Evolutionary conservation across 371 early-diverging fungal genomes (phyloP).

Genomic region (Zychaea mexicana): DNA sequence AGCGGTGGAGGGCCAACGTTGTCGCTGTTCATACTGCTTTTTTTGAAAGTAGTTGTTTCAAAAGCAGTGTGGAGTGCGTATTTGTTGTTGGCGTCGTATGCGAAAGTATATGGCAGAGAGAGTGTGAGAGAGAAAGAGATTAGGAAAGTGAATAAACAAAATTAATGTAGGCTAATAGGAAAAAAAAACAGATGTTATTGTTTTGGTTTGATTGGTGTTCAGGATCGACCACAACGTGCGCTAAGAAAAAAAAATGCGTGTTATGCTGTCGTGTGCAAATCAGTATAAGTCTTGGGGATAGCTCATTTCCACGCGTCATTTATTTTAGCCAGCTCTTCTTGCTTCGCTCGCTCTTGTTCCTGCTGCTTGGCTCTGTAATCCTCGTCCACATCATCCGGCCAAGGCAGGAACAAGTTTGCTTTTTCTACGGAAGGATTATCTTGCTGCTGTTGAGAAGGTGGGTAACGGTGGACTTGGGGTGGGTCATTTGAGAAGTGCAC

Average conservation of each 20-base stretch:
- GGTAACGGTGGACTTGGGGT: background rate
- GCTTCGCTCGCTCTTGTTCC: background rate
- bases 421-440: background rate
- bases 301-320: background rate
- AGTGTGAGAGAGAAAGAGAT: no score
- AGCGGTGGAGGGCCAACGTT: background rate
- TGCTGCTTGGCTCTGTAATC: background rate
- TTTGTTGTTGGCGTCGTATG: background rate
- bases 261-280: no score
- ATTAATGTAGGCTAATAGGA: background rate
- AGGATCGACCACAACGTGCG: background rate
- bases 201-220: background rate
- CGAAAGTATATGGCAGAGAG: no score
- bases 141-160: background rate
- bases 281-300: background rate
- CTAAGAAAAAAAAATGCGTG: background rate
- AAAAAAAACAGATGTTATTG: background rate
- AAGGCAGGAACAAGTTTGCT: background rate
- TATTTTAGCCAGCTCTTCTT: background rate
- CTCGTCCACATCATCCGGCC: background rate
- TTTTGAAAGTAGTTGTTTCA: background rate
- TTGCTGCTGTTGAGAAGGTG: background rate
- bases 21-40: background rate
- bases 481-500: background rate
- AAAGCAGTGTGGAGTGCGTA: background rate